These are phyloP conservation scores for Thielaviopsis euricoi DNA, from an alignment of 2,329 filamentous ascomycete species.

Conservation along the genomic window DNA sequence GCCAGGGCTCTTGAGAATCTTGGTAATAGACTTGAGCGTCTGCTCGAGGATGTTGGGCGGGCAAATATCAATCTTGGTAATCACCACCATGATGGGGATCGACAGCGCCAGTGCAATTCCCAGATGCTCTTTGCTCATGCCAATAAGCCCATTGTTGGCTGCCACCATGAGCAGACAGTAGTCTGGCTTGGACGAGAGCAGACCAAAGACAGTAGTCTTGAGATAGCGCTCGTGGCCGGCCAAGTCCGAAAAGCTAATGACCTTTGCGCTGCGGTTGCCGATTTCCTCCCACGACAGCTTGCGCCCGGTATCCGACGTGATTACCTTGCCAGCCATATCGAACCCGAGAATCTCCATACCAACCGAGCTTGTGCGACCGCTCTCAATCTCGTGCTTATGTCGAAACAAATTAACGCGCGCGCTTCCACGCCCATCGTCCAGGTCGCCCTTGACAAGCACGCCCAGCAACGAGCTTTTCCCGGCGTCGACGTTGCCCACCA, in stretches of 20 bases:
- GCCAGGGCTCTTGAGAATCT: constrained; percentile 85
- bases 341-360: constrained; percentile 99
- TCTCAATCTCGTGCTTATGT: constrained; percentile 96
- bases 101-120: constrained; percentile 89
- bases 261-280: constrained; percentile 83
- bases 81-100: constrained; percentile 91
- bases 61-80: constrained; percentile 98
- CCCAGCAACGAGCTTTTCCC: constrained; percentile 94
- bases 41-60: constrained; percentile 89
- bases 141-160: constrained; percentile 89
- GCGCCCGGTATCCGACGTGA: constrained; percentile 66
- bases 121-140: constrained; percentile 96
- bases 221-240: constrained; percentile 93
- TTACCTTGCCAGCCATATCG: constrained; percentile 67
- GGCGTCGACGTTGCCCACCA: constrained; percentile 94
- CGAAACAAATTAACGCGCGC: constrained; percentile 91
- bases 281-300: constrained; percentile 96
- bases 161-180: constrained; percentile 98
- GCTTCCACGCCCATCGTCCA: constrained; percentile 87
- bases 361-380: constrained; percentile 84
- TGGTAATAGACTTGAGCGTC: constrained; percentile 78
- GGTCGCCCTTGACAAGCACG: constrained; percentile 83
- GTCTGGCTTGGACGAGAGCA: constrained; percentile 87
- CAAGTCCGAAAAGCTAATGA: constrained; percentile 90
- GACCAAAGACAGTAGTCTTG: constrained; percentile 87